These are phyloP conservation scores for Guyanaporus albipodus DNA, from an alignment of 768 basidiomycete genomes.

Conservation along the genomic window DNA sequence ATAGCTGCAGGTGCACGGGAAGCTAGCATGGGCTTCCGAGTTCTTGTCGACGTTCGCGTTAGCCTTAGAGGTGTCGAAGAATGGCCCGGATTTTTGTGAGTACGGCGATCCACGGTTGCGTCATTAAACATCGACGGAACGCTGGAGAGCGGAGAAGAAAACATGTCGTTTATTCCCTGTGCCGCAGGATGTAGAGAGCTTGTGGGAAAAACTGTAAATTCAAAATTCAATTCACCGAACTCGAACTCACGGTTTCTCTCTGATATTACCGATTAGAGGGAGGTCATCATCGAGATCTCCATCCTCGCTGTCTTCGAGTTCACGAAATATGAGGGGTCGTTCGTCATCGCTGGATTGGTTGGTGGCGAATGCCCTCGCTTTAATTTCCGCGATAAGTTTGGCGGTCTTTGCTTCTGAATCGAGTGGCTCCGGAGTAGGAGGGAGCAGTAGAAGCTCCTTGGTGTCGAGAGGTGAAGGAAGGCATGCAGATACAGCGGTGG, in stretches of 20 bases:
- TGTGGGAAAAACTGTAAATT: not conserved
- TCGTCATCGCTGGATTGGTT: slow-evolving; percentile 44
- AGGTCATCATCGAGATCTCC: slow-evolving; percentile 36
- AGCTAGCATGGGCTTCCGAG: slow-evolving; percentile 11
- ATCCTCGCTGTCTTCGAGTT: slow-evolving; percentile 51
- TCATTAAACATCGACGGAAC: slow-evolving; percentile 10
- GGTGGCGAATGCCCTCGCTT: slow-evolving; percentile 52
- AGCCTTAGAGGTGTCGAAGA: slow-evolving; percentile 5
- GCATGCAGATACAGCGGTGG: slow-evolving; percentile 7
- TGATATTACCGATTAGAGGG: slow-evolving; percentile 6
- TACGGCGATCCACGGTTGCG: not conserved
- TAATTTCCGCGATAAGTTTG: slow-evolving; percentile 60
- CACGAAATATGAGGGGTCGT: slow-evolving; percentile 34
- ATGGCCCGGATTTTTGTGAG: not conserved
- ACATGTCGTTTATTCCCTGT: not conserved
- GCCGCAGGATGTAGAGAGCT: slow-evolving; percentile 8
- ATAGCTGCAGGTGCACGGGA: slow-evolving; percentile 13
- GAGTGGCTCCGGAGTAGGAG: slow-evolving; percentile 31
- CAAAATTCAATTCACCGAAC: not conserved
- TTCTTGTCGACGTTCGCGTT: slow-evolving; percentile 18
- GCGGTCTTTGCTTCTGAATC: slow-evolving; percentile 44
- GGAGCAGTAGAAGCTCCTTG: slow-evolving; percentile 18
- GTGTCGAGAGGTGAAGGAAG: slow-evolving; percentile 26
- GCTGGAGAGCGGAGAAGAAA: slow-evolving; percentile 25
- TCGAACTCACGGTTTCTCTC: slow-evolving; percentile 9